Evolutionary conservation across 108 stramenopile species (phyloP), one percentile per base, ranked within the genome.

Genomic region (Stephanodiscus triporus): DNA sequence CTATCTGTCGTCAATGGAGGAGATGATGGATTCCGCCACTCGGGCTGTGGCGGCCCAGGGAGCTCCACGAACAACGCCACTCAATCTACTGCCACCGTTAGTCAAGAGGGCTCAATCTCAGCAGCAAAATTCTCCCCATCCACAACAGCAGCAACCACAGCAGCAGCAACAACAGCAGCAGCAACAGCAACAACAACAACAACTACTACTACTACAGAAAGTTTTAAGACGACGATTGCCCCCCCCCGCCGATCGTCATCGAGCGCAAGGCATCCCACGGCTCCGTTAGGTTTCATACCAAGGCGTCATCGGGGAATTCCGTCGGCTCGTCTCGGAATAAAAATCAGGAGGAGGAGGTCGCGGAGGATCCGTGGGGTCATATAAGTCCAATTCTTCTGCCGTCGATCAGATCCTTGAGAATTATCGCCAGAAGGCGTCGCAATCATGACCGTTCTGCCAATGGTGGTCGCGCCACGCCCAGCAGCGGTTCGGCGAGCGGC

Each of bases 351-450:
- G 32, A 61, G 29, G 56, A 70, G 53, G 37, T 16, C 36, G 32
- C 50, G 30, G 40, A 4, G 40, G 40, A 9, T 40, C 40, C 8
- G 40, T 40, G 40, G 40, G 77, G 26, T 78, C 77, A 8, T 34
- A 66, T 2, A 61, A 66, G 6, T 78, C 77, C 20, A 78, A 66
- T 53, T 78, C 77, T 0, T 78, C 77, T 2, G 77, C 77, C 13
- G 77, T 78, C 29, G 77, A 78, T 67, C 77, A 72, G 50, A 72
- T 78, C 50, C 51, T 78, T 36, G 77, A 78, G 40, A 54, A 70
- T 16, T 78, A 78, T 62, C 70, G 77, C 10, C 70, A 78, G 62
- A 78, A 78, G n/a, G 58, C 64, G 77, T 23, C 59, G 51, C 24
- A n/a, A 40, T 40, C 40, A 9, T 4, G 40, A 40, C 40, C 40